phyloP scores from a whole-genome alignment of 176 grass and related monocot genomes.

The Oryza coarctata region DNA sequence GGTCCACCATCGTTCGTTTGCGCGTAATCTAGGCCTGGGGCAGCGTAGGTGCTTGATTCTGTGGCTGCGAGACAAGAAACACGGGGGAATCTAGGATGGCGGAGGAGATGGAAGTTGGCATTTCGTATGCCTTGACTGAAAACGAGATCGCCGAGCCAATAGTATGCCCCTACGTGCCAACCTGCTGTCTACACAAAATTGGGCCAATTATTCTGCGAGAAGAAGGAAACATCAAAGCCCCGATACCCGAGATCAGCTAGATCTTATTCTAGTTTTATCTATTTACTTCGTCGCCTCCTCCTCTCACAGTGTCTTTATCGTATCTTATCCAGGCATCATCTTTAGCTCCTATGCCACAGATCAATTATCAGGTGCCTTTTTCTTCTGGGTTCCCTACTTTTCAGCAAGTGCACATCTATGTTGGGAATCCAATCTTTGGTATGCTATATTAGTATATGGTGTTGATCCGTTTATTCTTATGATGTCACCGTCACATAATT shows the following conservation, averaged over 20 bases:
- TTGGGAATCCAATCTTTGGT: constrained; percentile 38
- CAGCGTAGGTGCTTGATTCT: neutral
- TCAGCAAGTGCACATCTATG: constrained; percentile 4
- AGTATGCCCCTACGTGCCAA: neutral
- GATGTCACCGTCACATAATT: constrained; percentile 18
- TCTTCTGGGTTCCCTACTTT: constrained; percentile 38
- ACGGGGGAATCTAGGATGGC: neutral
- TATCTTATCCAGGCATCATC: constrained; percentile 47
- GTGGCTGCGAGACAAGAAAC: neutral
- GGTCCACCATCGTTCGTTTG: neutral
- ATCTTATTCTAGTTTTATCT: constrained; percentile 44
- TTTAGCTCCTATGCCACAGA: constrained; percentile 48
- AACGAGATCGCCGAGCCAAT: neutral
- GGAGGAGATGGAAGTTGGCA: neutral
- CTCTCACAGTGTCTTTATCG: constrained; percentile 33
- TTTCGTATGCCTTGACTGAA: neutral
- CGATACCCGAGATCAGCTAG: neutral
- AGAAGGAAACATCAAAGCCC: constrained; percentile 8
- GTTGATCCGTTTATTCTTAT: constrained; percentile 38
- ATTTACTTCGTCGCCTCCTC: constrained; percentile 23
- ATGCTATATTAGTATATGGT: constrained; percentile 18
- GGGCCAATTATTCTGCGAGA: constrained; percentile 4
- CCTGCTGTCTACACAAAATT: constrained; percentile 13
- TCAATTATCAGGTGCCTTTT: constrained; percentile 36
- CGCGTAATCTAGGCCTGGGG: neutral